Percentiles rank a stretch among this genome's conserved stretches.
These are phyloP conservation scores for Fusarium ambrosium DNA, from an alignment of 2,329 filamentous ascomycete species.

Conservation along the genomic window DNA sequence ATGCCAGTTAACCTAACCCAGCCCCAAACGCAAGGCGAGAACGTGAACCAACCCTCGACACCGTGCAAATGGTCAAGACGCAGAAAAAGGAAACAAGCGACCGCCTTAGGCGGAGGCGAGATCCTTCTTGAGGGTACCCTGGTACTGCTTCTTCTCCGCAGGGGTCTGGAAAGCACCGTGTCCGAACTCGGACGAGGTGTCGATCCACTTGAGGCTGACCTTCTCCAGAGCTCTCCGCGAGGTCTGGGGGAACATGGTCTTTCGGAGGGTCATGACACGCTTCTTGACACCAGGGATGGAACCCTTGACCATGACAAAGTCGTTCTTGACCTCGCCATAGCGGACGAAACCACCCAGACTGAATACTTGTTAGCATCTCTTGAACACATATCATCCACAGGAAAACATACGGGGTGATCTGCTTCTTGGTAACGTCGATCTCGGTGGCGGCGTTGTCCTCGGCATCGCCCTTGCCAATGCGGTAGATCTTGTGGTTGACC, in stretches of 20 bases:
- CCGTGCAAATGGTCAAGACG: conserved; percentile 66
- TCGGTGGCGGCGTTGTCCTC: conserved; percentile 95
- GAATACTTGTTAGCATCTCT: conserved; percentile 51
- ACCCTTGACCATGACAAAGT: conserved; percentile 98
- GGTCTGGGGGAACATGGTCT: conserved; percentile 98
- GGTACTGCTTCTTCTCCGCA: conserved; percentile 96
- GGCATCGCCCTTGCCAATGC: conserved; percentile 92
- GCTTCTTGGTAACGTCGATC: conserved; percentile 98
- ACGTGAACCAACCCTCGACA: conserved; percentile 63
- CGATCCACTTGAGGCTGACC: conserved; percentile 99
- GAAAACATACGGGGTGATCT: conserved; percentile 94
- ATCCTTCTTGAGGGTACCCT: conserved; percentile 99
- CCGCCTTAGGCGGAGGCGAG: conserved; percentile 62
- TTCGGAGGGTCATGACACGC: conserved; percentile 98
- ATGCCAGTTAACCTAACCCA: conserved; percentile 55
- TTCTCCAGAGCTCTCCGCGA: conserved; percentile 97
- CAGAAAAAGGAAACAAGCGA: conserved; percentile 56
- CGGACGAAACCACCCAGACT: conserved; percentile 99
- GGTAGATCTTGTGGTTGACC: conserved; percentile 99
- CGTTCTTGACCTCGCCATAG: conserved; percentile 99
- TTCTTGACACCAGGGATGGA: conserved; percentile 99
- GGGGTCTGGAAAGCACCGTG: conserved; percentile 99
- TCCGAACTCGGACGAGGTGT: conserved; percentile 99
- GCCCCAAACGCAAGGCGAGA: conserved; percentile 53
- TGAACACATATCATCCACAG: background rate